phyloP scores from a whole-genome alignment of 78 protist species.

The Cavenderia fasciculata region DNA sequence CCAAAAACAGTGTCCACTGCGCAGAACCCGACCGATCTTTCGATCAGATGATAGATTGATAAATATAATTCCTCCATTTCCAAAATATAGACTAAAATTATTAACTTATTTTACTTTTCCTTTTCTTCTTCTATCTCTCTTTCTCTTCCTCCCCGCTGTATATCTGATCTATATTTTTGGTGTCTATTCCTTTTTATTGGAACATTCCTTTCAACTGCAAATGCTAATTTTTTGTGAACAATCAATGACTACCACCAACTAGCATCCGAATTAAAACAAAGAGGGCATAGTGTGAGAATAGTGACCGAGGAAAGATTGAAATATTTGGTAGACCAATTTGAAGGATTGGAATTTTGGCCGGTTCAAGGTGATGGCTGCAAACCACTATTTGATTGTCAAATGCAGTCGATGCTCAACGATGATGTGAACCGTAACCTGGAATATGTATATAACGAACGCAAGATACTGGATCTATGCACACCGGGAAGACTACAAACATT shows the following conservation, averaged over 20 bases:
- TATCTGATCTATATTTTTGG: no score
- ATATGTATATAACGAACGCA: neutral
- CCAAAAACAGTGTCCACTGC: no score
- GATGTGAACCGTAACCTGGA: neutral
- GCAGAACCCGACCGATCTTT: no score
- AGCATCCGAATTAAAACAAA: slow-evolving; percentile 1
- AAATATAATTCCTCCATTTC: no score
- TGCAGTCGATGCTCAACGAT: neutral
- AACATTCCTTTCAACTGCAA: no score
- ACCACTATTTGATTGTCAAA: neutral
- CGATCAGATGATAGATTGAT: no score
- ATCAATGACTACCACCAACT: neutral
- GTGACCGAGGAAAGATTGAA: slow-evolving; percentile 13
- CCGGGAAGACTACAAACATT: neutral
- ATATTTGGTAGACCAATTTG: slow-evolving; percentile 21
- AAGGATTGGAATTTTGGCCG: slow-evolving; percentile 7
- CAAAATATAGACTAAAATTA: no score
- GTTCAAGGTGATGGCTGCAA: neutral
- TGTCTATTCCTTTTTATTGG: no score
- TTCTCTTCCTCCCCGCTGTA: no score
- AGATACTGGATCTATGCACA: neutral
- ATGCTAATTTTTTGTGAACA: neutral
- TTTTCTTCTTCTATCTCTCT: no score
- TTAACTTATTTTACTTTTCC: no score
- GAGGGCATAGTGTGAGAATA: slow-evolving; percentile 9